Evolutionary conservation across 2,329 filamentous ascomycete species (phyloP), one percentile per base, ranked within the genome.

Genomic region (Fusarium redolens): DNA sequence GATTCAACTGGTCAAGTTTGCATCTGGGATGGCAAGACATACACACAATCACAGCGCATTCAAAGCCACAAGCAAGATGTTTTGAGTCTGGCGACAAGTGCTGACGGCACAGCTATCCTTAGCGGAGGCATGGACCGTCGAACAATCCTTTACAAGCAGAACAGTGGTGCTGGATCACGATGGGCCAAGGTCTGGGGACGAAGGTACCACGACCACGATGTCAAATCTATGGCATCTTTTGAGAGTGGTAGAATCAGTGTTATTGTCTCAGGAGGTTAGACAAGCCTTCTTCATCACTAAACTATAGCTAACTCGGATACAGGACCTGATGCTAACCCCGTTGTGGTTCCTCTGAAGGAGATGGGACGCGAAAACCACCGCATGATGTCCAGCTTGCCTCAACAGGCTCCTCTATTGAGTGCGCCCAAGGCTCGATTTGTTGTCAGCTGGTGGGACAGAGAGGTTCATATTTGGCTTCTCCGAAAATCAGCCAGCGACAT

Each of bases 1-100:
- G 96, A 99, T 81, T 98, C 96, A 6, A 95, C 95, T 9, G 96
- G 96, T 37, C 95, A 98, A 80, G 88, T 99, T 44, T 92, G 94
- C 73, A 93, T 98, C 79, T 99, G 95, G 92, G 94, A 97, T 79
- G 94, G 94, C 62, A 95, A 93, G 83, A 97, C 94, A 59, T 97
- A 96, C 81, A 95, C 95, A 8, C 90, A 97, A 76, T 88, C 91
- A 40, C 96, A 99, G 79, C 89, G 95, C 56, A 90, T 99, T 61
- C 92, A 95, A 78, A 91, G 92, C 31, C 96, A 99, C 79, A 91
- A 94, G 74, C 94, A 96, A 48, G 96, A 99, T 82, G 92, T 97
- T 8, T 86, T 99, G 67, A 96, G 95, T 79, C 86, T 99, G n/a
- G 92, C 94, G 5, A 89, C 91, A 35, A 97, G 92, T 78, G 87